Evolutionary conservation across 176 grass and related monocot genomes (phyloP).

Genomic region (Lolium perenne): DNA sequence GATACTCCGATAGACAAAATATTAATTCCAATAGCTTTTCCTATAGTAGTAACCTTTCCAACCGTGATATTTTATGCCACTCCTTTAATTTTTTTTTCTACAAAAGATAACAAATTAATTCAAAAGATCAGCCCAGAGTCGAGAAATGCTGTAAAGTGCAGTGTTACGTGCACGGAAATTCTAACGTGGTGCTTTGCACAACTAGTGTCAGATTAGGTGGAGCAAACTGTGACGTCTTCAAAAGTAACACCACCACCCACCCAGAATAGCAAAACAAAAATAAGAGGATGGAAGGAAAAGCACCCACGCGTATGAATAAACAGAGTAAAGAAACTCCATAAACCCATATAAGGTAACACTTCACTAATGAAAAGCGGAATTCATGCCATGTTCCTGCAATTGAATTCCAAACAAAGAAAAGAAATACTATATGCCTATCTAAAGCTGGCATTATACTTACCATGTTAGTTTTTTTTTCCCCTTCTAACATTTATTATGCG

Average conservation of each 20-base stretch:
- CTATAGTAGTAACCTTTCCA: not conserved
- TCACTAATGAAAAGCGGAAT: not conserved
- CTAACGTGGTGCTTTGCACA: not conserved
- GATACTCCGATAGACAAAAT: not conserved
- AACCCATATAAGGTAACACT: not conserved
- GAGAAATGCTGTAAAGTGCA: not conserved
- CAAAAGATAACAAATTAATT: not conserved
- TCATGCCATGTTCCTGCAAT: not conserved
- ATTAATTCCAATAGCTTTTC: not conserved
- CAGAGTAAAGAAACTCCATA: not conserved
- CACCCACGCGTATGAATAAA: not conserved
- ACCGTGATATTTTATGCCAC: not conserved
- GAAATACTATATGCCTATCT: not conserved
- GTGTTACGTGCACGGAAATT: not conserved
- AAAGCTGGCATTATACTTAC: slow-evolving; percentile 3
- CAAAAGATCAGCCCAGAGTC: not conserved
- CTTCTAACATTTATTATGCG: not conserved
- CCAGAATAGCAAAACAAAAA: not conserved
- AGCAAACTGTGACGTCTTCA: not conserved
- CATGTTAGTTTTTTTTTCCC: not conserved
- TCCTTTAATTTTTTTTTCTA: not conserved
- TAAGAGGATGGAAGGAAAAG: not conserved
- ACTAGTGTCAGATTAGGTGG: not conserved
- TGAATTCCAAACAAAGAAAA: not conserved
- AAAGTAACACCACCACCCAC: slow-evolving; percentile 7